Percentiles rank a stretch among this genome's conserved stretches.
phyloP scores from a whole-genome alignment of 352 stramenopile species.

The Phytophthora sansomeana region DNA sequence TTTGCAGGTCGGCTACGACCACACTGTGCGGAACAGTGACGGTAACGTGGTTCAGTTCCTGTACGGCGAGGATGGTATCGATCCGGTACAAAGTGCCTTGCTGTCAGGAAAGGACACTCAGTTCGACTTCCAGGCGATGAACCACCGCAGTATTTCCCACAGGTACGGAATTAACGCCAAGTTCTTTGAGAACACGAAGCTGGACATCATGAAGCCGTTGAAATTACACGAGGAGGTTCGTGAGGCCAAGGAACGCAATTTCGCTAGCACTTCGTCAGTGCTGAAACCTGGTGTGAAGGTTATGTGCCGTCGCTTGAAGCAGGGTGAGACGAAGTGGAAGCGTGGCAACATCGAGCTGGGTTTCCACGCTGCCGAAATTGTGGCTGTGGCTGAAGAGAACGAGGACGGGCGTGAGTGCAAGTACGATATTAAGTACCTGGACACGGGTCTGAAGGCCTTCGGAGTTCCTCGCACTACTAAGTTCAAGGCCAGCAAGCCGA shows the following conservation, averaged over 20 bases:
- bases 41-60: slow-evolving; percentile 99
- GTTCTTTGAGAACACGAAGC: slow-evolving; percentile 91
- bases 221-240: slow-evolving; percentile 78
- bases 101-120: slow-evolving; percentile 93
- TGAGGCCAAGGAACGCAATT: slow-evolving; percentile 60
- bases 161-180: slow-evolving; percentile 92
- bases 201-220: slow-evolving; percentile 90
- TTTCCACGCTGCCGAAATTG: slow-evolving; percentile 74
- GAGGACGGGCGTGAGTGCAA: slow-evolving; percentile 74
- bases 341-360: slow-evolving; percentile 82
- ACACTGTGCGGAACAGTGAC: slow-evolving; percentile 98
- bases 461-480: slow-evolving; percentile 76
- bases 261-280: slow-evolving; percentile 41
- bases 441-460: slow-evolving; percentile 86
- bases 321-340: slow-evolving; percentile 89
- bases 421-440: slow-evolving; percentile 90
- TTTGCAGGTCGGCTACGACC: slow-evolving; percentile 98
- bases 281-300: slow-evolving; percentile 68
- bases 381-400: slow-evolving; percentile 66
- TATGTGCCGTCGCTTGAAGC: slow-evolving; percentile 75
- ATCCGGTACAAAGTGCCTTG: slow-evolving; percentile 96
- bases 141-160: slow-evolving; percentile 95
- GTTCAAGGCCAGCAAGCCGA: slow-evolving; percentile 77
- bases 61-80: slow-evolving; percentile 99
- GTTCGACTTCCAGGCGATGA: slow-evolving; percentile 97